Base-by-base conservation (phyloP, 768 basidiomycete genomes). In the Paxillus ammoniavirescens region DNA sequence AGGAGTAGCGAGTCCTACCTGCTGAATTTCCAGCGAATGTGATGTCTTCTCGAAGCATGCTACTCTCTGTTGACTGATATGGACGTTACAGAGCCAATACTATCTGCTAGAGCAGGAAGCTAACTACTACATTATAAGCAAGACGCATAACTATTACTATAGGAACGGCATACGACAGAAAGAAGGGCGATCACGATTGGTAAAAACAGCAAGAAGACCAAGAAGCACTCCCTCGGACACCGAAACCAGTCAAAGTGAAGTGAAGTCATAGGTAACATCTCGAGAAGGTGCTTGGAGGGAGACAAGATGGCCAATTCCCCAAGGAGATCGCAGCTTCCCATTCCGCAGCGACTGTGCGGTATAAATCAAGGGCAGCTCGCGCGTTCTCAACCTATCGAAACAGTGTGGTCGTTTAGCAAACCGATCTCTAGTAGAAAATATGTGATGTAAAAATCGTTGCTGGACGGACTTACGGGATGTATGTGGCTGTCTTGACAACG, bases 261-360 rank as follows among this genome's bases (percentile, higher is more conserved):
- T 31, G 53, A 48, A 50, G 44, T 72, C 60, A 90, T 49, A 82
- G 68, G 64, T 90, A 92, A 66, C 89, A 92, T 58, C 89, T 81
- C 49, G 90, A 90, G 70, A 88, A 92, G 8, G 84, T 83, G 68
- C 82, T 84, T 0, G 90, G 90, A 35, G 90, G 89, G 46, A 92
- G 79, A 50, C 76, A 75, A 53, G 81, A 86, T 1, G 90, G 89
- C 90, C 90, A 92, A 55, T 84, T 82, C 9, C 80, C 82, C 31
- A 71, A 73, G 13, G 75, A 66, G 42, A 91, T 75, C 18, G 80
- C 75, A 9, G 58, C 64, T 63, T 92, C 90, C 89, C 90, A 92
- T 51, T 84, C 81, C 4, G 71, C 66, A 4, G 79, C 74, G 53
- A 82, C 78, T 13, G 88, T 78, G 50, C 80, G 77, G 63, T 79